Conservation (phyloP, 192 early-diverging fungal genomes). For the Umbelopsis sp. region DNA sequence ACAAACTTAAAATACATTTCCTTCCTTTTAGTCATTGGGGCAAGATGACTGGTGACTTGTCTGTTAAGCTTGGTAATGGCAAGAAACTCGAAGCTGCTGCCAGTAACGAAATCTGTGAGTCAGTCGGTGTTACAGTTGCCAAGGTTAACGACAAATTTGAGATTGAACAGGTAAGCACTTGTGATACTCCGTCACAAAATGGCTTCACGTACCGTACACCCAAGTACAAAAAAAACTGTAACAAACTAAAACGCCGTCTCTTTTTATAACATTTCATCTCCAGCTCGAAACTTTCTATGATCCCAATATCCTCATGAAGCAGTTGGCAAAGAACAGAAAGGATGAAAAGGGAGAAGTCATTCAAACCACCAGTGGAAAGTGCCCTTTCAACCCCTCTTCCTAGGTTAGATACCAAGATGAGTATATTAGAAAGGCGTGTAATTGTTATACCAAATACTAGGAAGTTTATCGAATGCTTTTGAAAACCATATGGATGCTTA, state of each 20-base stretch:
- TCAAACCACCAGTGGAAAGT: slow-evolving; percentile 20
- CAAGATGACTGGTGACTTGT: slow-evolving; percentile 39
- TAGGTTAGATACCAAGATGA: neutral
- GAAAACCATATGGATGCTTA: too few relatives aligned
- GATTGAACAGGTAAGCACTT: slow-evolving; percentile 38
- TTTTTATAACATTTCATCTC: neutral
- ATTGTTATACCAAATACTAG: too few relatives aligned
- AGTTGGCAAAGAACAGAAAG: slow-evolving; percentile 40
- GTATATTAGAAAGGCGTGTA: too few relatives aligned
- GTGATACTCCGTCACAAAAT: neutral
- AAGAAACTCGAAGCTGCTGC: slow-evolving; percentile 43
- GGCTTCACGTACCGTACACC: too few relatives aligned
- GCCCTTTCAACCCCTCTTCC: slow-evolving; percentile 27
- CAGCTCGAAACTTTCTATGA: slow-evolving; percentile 43
- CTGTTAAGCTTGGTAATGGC: slow-evolving; percentile 33
- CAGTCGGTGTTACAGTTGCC: slow-evolving; percentile 42
- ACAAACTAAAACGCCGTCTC: neutral
- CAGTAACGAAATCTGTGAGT: slow-evolving; percentile 39
- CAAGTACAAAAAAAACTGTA: neutral
- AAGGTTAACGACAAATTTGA: slow-evolving; percentile 46
- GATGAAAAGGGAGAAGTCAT: slow-evolving; percentile 22
- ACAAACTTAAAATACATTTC: neutral
- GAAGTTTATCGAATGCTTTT: too few relatives aligned
- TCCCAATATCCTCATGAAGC: slow-evolving; percentile 32
- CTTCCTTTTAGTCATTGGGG: slow-evolving; percentile 38